Evolutionary conservation across 177 flowering plant species (phyloP).

Genomic region (Vitis hybrid): DNA sequence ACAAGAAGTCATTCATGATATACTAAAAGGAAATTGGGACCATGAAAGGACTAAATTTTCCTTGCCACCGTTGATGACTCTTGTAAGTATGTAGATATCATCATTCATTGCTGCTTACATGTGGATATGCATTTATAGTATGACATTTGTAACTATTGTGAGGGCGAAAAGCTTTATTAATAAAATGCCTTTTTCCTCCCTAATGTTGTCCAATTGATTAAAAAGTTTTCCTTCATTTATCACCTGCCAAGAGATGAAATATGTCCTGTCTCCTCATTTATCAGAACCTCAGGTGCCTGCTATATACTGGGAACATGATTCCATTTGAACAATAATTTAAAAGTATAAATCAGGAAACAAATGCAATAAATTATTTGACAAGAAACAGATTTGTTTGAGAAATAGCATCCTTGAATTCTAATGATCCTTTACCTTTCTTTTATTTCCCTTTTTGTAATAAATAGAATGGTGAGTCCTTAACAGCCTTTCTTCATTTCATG

Average conservation of each 20-base stretch:
- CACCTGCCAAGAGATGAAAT: no score
- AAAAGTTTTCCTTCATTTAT: no score
- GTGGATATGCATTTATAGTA: background rate
- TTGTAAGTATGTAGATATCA: slow-evolving; percentile 51
- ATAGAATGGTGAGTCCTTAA: background rate
- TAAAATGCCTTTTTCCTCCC: no score
- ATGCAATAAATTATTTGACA: background rate
- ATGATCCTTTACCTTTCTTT: background rate
- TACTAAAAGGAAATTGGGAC: slow-evolving; percentile 84
- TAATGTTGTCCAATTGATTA: no score
- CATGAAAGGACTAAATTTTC: slow-evolving; percentile 81
- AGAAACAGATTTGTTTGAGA: background rate
- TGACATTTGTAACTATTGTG: no score
- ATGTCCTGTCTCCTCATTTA: no score
- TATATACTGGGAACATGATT: no score
- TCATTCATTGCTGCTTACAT: background rate
- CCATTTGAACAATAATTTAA: no score
- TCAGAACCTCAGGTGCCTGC: no score
- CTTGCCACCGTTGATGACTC: slow-evolving; percentile 91
- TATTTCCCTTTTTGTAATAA: background rate
- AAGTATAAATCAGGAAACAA: background rate
- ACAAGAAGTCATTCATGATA: slow-evolving; percentile 52
- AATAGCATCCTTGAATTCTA: background rate
- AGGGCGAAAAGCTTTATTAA: no score
- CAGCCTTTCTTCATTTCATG: background rate